A percentile compares a stretch with the other conserved stretches of the same genome.
phyloP scores from a whole-genome alignment of 1,284 basidiomycete species.

The Coriolopsis trogii region DNA sequence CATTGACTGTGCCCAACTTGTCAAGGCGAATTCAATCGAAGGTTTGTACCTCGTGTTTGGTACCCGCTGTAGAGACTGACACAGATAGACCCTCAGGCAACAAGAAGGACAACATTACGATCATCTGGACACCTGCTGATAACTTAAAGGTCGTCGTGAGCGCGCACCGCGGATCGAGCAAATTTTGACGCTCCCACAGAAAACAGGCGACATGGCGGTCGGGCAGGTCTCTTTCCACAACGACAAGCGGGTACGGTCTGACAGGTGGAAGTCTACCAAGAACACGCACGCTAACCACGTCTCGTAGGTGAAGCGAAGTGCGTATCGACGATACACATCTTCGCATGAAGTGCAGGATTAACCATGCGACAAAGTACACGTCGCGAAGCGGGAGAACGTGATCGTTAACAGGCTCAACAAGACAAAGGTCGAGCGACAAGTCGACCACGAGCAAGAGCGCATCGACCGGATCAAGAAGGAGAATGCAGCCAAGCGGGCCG shows the following conservation, averaged over 20 bases:
- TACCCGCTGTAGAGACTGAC: conserved; percentile 1
- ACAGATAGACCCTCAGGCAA: conserved; percentile 62
- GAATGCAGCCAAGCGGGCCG: conserved; percentile 64
- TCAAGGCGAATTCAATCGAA: conserved; percentile 98
- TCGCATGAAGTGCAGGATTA: too few species aligned
- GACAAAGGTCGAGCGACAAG: conserved; percentile 83
- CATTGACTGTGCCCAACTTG: conserved; percentile 89
- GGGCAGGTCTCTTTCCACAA: conserved; percentile 95
- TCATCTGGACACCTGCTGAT: conserved; percentile 92
- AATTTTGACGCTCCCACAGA: too few species aligned
- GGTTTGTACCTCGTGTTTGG: conserved; percentile 48
- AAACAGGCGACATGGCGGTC: conserved; percentile 96
- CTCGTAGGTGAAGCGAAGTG: conserved; percentile 76
- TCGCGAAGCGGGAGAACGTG: conserved; percentile 82
- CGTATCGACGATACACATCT: conserved; percentile 17
- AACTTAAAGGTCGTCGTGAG: conserved; percentile 83
- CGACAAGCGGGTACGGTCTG: conserved; percentile 70
- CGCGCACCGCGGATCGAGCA: too few species aligned
- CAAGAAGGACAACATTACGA: conserved; percentile 92
- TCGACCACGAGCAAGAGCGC: conserved; percentile 91
- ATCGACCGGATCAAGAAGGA: conserved; percentile 84
- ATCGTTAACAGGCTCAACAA: conserved; percentile 96
- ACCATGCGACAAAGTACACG: conserved; percentile 55
- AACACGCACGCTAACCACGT: neutral
- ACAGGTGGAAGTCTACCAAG: neutral